Evolutionary conservation across 2,329 filamentous ascomycete species (phyloP), one percentile per base, ranked within the genome.

Genomic region (Alternaria gaisen): DNA sequence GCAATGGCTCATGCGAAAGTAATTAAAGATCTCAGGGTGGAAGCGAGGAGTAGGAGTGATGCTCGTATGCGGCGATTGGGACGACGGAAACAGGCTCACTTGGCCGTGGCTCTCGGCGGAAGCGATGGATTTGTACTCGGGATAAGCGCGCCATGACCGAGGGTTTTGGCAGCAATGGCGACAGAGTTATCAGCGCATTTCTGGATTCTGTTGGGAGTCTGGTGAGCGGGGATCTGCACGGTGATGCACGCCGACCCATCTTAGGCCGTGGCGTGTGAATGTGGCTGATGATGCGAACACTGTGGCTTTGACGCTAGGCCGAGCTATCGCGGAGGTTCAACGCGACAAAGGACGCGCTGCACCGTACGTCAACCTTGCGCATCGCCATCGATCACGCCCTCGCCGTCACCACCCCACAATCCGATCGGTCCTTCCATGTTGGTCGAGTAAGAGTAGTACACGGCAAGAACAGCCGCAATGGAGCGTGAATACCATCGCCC

Each of bases 401-500:
- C 30, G 12, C 42, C 28, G 55, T 56, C 44, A 28, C 44, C 42
- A 41, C 54, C 16, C 14, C 48, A 30, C 43, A 20, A 47, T 18
- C 16, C 26, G 10, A 12, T 5, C 22, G 42, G 36, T 26, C 46
- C 18, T 48, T 58, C 56, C 52, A 65, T 68, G 63, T 42, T 28
- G 30, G 18, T 38, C 12, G 14, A n/a, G 22, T 61, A 56, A 28
- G 24, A 34, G 11, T 36, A 40, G 26, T 44, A 30, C 43, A 40
- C 40, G 42, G 43, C 60, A 64, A 22, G 24, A 60, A 53, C 57
- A 32, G 42, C 41, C 58, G 61, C 34, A 59, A 80, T 80, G 77
- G 76, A 79, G 61, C 70, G 75, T 63, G 76, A 77, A 55, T 75
- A 77, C 54, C 74, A 77, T 62, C 71, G 71, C 32, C 69, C 70